These are phyloP conservation scores for Fusarium sp. DNA, from an alignment of 2,329 filamentous ascomycete genomes.

Conservation along the genomic window DNA sequence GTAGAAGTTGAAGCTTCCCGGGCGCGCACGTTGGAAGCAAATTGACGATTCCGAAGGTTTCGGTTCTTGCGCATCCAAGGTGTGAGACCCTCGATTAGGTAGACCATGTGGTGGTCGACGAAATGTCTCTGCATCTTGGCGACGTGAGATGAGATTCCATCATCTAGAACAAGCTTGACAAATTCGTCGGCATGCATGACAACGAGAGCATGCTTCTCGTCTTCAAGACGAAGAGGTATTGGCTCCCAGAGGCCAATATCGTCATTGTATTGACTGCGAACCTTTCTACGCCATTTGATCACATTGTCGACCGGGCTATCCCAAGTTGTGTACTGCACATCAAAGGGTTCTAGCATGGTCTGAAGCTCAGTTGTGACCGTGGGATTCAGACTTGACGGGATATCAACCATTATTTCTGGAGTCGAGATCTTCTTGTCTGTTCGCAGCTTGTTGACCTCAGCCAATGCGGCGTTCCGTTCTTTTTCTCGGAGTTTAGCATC, in stretches of 20 bases:
- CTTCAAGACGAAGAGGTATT: constrained; percentile 59
- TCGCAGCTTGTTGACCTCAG: constrained; percentile 78
- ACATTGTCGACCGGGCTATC: constrained; percentile 61
- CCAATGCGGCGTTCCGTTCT: constrained; percentile 71
- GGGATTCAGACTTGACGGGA: constrained; percentile 67
- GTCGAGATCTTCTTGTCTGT: constrained; percentile 79
- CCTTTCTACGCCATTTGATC: constrained; percentile 76
- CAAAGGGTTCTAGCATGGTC: constrained; percentile 61
- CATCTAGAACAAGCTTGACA: constrained; percentile 65
- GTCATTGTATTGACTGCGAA: constrained; percentile 71
- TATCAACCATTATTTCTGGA: constrained; percentile 81
- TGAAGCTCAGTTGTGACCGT: constrained; percentile 59
- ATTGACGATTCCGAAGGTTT: constrained; percentile 74
- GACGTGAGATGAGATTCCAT: constrained; percentile 69
- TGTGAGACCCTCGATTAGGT: constrained; percentile 76
- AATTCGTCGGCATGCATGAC: constrained; percentile 73
- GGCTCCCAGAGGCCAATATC: constrained; percentile 74
- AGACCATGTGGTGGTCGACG: constrained; percentile 67
- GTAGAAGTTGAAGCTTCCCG: constrained; percentile 46
- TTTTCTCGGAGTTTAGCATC: constrained; percentile 73
- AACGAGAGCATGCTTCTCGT: constrained; percentile 72
- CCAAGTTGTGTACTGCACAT: constrained; percentile 60
- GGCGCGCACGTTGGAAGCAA: constrained; percentile 70
- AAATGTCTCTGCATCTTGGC: constrained; percentile 65
- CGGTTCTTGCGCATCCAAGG: constrained; percentile 76